Evolutionary conservation across 805 yeast genomes (phyloP).

Genomic region (Yamadazyma tumulicola): DNA sequence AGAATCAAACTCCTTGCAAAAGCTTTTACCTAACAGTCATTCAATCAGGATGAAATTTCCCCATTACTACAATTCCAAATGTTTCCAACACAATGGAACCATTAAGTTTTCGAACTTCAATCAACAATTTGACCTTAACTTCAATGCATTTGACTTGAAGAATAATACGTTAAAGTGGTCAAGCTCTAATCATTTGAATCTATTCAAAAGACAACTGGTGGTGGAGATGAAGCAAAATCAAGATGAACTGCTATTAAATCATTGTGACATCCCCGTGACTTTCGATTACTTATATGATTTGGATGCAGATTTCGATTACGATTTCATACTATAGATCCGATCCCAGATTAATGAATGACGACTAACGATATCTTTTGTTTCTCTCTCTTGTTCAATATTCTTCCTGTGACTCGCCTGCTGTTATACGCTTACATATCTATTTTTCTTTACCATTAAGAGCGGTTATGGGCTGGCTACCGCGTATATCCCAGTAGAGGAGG

Average conservation of each 20-base stretch:
- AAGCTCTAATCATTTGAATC: neutral
- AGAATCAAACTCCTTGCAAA: too few relatives aligned
- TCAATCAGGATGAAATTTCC: conserved; percentile 11
- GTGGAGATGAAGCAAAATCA: conserved; percentile 6
- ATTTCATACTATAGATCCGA: too few relatives aligned
- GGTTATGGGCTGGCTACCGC: too few relatives aligned
- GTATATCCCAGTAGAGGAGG: too few relatives aligned
- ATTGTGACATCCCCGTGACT: conserved; percentile 9
- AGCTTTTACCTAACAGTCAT: conserved; percentile 10
- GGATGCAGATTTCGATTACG: conserved; percentile 4
- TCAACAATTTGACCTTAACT: conserved; percentile 5
- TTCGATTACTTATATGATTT: conserved; percentile 9
- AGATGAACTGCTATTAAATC: conserved; percentile 1
- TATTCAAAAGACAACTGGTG: neutral
- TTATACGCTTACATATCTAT: too few relatives aligned
- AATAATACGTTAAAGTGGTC: conserved; percentile 2
- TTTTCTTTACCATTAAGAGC: too few relatives aligned
- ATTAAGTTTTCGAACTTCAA: conserved; percentile 3
- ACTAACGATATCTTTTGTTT: too few relatives aligned
- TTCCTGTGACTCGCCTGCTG: too few relatives aligned
- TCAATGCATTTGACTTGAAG: conserved; percentile 5
- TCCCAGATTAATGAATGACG: too few relatives aligned
- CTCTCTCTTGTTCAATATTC: too few relatives aligned
- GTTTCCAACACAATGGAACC: neutral
- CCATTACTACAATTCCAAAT: conserved; percentile 7